phyloP scores from a whole-genome alignment of 2,329 filamentous ascomycete species.

The Dactylellina leptospora region DNA sequence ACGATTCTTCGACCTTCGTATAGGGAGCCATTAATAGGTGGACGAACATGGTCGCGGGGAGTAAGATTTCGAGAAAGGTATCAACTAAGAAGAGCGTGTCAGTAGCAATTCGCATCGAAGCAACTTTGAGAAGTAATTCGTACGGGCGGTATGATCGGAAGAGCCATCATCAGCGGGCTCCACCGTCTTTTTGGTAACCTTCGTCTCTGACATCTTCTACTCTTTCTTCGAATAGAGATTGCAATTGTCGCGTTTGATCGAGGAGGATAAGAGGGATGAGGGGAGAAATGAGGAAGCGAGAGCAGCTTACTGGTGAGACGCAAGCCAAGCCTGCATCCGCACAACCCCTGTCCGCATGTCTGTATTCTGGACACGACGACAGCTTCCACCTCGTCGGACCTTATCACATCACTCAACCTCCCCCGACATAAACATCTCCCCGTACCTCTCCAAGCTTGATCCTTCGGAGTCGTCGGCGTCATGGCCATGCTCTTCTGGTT shows the following conservation, averaged over 20 bases:
- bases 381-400: conserved; percentile 4
- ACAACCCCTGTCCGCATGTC: conserved; percentile 5
- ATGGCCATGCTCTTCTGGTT: conserved; percentile 53
- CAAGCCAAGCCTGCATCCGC: conserved; percentile 45
- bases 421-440: background rate
- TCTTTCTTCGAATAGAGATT: background rate
- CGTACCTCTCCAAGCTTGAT: no score
- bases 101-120: background rate
- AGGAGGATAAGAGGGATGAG: background rate
- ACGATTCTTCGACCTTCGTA: conserved; percentile 98
- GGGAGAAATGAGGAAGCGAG: background rate
- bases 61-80: conserved; percentile 65
- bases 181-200: conserved; percentile 11
- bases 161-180: conserved; percentile 16
- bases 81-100: conserved; percentile 60
- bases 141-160: conserved; percentile 17
- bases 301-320: conserved; percentile 10
- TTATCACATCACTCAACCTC: background rate
- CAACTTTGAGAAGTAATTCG: background rate
- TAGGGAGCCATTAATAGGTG: conserved; percentile 82
- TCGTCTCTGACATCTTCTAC: conserved; percentile 27
- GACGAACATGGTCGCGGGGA: conserved; percentile 71
- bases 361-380: conserved; percentile 48
- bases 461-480: conserved; percentile 3
- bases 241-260: background rate